Evolutionary conservation across 2,329 filamentous ascomycete genomes (phyloP), one percentile per base, ranked within the genome.

Genomic region (Immersiporthe knoxdaviesiana): DNA sequence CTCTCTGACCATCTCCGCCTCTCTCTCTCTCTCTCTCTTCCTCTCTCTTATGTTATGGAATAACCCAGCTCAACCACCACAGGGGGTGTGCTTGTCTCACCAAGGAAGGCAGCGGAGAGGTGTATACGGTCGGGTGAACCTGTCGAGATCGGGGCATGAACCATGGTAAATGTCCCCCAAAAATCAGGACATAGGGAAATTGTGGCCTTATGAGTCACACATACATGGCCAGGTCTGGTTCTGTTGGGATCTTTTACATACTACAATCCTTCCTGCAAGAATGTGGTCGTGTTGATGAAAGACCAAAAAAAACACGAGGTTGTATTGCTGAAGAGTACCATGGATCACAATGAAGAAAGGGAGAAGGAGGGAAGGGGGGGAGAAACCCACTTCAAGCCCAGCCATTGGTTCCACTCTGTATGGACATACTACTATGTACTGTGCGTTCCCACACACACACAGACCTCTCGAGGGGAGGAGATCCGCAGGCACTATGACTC

Each of bases 81-180:
- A 63, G 61, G 61, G n/a, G 61, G 12, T 52, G 41, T 35, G 61
- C 61, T 16, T 63, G 63, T 56, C 24, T 44, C 50, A 18, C 35
- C 27, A 41, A 24, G 11, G 44, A 41, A 24, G 11, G 44, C 37
- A 39, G 50, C 63, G 24, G 14, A 54, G 24, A 56, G 50, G 50
- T 56, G 63, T n/a, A n/a, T n/a, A n/a, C n/a, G n/a, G n/a, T n/a
- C n/a, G n/a, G n/a, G n/a, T n/a, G n/a, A n/a, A n/a, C 18, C 41
- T 21, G 41, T 44, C 16, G 44, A 47, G 5, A 21, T 47, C 44
- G 21, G n/a, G 21, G 44, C 44, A 47, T 47, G 44, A 47, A 47
- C n/a, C 44, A n/a, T 8, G 44, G 44, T 2, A 47, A 10, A n/a
- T 21, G 44, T 47, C 39, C 39, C 1, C 27, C 6, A 18, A 21